These are phyloP conservation scores for Penicillium oxalicum DNA, from an alignment of 2,329 filamentous ascomycete genomes.

Conservation along the genomic window DNA sequence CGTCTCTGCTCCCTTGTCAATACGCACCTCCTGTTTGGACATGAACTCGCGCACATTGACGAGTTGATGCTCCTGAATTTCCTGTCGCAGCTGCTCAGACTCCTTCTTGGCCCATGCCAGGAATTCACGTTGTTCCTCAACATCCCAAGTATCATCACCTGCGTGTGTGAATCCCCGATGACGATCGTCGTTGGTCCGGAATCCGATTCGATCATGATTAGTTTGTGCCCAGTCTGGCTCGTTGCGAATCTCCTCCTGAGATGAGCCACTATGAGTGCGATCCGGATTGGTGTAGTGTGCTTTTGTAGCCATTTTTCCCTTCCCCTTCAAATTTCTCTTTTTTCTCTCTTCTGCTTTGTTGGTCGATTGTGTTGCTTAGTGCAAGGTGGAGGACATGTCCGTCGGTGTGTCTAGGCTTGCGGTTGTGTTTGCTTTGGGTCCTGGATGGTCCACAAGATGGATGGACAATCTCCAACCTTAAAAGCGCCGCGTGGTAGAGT, in stretches of 20 bases:
- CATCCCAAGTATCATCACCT: conserved; percentile 2
- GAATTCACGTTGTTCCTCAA: not conserved
- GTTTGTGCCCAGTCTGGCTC: conserved; percentile 1
- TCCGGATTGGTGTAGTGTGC: conserved; percentile 1
- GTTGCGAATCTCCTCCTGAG: not conserved
- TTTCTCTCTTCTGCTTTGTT: too few species aligned
- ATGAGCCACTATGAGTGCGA: not conserved
- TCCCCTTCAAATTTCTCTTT: too few species aligned
- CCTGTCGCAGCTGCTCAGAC: not conserved
- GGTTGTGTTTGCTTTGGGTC: too few species aligned
- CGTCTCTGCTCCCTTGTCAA: not conserved
- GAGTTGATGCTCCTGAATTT: not conserved
- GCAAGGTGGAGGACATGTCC: too few species aligned
- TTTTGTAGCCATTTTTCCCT: not conserved
- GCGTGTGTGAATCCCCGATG: not conserved
- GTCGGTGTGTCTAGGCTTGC: too few species aligned
- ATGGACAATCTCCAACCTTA: too few species aligned
- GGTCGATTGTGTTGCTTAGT: too few species aligned
- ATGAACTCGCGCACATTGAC: not conserved
- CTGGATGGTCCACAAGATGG: too few species aligned
- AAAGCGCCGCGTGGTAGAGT: too few species aligned
- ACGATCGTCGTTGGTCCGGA: not conserved
- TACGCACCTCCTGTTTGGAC: not conserved
- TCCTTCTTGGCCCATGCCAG: not conserved
- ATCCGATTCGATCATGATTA: not conserved